Base-by-base conservation (phyloP, 2,329 filamentous ascomycete species). In the Samsoniella hepiali region DNA sequence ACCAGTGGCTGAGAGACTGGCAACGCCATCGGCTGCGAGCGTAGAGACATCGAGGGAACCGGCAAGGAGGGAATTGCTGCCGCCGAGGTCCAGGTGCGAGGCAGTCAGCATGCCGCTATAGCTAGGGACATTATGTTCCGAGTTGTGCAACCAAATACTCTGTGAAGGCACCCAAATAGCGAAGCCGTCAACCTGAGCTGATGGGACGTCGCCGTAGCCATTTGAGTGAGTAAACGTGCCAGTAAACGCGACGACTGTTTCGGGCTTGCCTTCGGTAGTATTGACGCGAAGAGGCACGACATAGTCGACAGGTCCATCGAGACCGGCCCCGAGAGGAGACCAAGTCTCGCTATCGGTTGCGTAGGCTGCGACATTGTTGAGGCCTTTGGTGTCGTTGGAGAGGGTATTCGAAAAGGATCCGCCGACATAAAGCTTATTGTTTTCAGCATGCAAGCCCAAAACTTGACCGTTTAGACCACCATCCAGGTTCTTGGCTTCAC, bases 81-180 rank as follows among this genome's bases (percentile, higher is more conserved):
- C 82, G 1, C 88, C 82, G 27, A 92, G 79, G 60, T 88, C 81
- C n/a, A 91, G 82, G 45, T 88, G 81, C 7, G 82, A 81, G 1
- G 91, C 84, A 22, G 88, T 90, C 53, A 99, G 81, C 63, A 87
- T 79, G 44, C 95, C 96, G 64, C 83, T 82, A 69, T 96, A 84
- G 7, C 84, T 81, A 62, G 91, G 87, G 38, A 87, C 82, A 8
- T 84, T 77, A 7, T 85, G 79, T 42, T 87, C 75, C 22, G 97
- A 78, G 68, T 96, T 95, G 72, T 92, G 87, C 17, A 99, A 81
- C 95, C 95, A 99, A 72, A 95, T 95, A 64, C 82, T 83, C 66
- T 84, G 82, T 3, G 93, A 96, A 3, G 91, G 91, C 8, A 98
- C 89, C 95, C 95, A 99, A 44, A 98, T 82, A 15, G 92, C 94